Evolutionary conservation across 495 filamentous ascomycete species (phyloP).

Genomic region (Sporormia fimetaria): DNA sequence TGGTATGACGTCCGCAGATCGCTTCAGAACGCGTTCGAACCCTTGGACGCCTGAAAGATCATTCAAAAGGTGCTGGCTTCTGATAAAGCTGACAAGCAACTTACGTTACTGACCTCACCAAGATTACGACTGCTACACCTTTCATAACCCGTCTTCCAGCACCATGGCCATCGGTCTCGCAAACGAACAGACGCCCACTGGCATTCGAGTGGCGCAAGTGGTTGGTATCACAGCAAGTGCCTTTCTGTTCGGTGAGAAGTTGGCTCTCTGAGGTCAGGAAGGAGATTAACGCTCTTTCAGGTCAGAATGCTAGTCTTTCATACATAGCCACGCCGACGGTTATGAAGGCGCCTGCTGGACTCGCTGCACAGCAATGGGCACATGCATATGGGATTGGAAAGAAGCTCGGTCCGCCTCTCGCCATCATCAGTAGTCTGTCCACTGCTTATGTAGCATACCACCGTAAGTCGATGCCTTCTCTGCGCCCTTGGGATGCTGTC

Average conservation of each 20-base stretch:
- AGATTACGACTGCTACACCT: background rate
- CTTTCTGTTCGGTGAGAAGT: conserved; percentile 29
- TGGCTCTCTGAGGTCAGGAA: background rate
- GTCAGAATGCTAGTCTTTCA: conserved; percentile 36
- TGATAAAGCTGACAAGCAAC: no score
- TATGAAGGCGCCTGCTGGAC: conserved; percentile 40
- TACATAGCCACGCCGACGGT: conserved; percentile 39
- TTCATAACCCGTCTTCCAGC: background rate
- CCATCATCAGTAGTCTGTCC: conserved; percentile 27
- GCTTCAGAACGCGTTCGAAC: no score
- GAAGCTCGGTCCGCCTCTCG: conserved; percentile 28
- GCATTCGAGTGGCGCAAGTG: conserved; percentile 38
- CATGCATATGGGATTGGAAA: conserved; percentile 31
- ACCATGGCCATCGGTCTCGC: conserved; percentile 7
- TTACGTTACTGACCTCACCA: no score
- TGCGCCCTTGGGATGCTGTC: background rate
- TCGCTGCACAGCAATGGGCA: conserved; percentile 44
- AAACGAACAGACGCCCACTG: conserved; percentile 7
- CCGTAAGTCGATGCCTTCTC: conserved; percentile 16
- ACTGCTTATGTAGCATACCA: conserved; percentile 40
- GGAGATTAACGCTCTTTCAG: conserved; percentile 18
- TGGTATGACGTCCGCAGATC: no score
- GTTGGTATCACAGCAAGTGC: conserved; percentile 39
- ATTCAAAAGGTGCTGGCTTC: no score
- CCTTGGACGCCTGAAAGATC: no score